Conservation (phyloP, 805 yeast species). For the Blastobotrys peoriensis region DNA sequence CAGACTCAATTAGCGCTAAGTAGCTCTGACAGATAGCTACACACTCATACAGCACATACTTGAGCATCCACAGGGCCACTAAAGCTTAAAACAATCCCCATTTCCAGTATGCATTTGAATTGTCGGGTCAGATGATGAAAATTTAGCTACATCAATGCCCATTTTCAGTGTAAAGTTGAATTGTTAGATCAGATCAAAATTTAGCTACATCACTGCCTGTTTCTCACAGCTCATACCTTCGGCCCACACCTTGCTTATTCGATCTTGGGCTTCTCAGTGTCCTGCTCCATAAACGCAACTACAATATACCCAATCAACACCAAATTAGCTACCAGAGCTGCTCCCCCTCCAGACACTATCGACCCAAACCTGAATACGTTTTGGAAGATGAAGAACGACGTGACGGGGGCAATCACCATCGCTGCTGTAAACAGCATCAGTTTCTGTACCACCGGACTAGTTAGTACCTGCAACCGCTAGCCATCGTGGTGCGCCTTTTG, state of each 20-base stretch:
- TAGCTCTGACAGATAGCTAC: too few species aligned
- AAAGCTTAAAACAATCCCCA: too few species aligned
- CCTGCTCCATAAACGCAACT: constrained; percentile 64
- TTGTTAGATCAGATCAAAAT: too few species aligned
- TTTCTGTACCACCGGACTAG: constrained; percentile 36
- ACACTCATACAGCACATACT: too few species aligned
- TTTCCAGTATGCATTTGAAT: too few species aligned
- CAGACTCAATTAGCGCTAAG: too few species aligned
- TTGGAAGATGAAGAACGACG: constrained; percentile 48
- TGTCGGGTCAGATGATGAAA: too few species aligned
- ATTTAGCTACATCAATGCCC: too few species aligned
- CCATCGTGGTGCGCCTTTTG: neutral
- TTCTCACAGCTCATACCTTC: too few species aligned
- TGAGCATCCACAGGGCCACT: too few species aligned
- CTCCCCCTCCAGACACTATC: constrained; percentile 61
- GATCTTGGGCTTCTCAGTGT: constrained; percentile 15
- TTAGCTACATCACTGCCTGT: too few species aligned
- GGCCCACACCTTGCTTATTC: neutral
- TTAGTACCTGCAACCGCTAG: neutral
- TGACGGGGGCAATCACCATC: constrained; percentile 60
- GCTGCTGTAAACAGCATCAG: constrained; percentile 63
- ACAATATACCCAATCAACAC: constrained; percentile 63
- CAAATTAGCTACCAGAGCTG: constrained; percentile 64
- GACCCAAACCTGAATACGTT: constrained; percentile 40
- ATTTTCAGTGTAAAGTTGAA: too few species aligned